phyloP scores from a whole-genome alignment of 805 yeast species.

The Ogataea kodamae region DNA sequence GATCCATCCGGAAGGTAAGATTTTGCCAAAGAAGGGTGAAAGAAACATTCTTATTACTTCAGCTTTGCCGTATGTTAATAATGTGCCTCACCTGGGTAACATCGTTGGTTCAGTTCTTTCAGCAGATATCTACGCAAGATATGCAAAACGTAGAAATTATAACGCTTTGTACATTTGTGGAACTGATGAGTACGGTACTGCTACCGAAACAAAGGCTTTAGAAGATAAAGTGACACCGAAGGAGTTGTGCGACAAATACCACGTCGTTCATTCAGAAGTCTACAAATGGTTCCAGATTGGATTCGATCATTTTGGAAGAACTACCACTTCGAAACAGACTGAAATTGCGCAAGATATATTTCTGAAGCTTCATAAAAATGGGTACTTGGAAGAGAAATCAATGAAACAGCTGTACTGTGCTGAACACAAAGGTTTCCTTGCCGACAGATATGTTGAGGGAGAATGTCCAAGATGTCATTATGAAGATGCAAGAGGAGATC shows the following conservation, averaged over 20 bases:
- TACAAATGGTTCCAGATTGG: conserved; percentile 97
- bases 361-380: conserved; percentile 68
- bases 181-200: conserved; percentile 99
- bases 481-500: conserved; percentile 99
- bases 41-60: conserved; percentile 88
- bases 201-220: conserved; percentile 96
- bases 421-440: conserved; percentile 83
- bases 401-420: conserved; percentile 91
- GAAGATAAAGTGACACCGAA: conserved; percentile 89
- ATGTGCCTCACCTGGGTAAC: conserved; percentile 98
- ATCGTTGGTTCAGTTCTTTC: conserved; percentile 91
- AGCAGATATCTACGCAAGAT: conserved; percentile 92
- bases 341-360: conserved; percentile 95
- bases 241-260: conserved; percentile 87
- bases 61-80: conserved; percentile 96
- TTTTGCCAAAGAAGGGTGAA: conserved; percentile 66
- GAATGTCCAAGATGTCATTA: conserved; percentile 92
- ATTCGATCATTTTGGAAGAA: conserved; percentile 94
- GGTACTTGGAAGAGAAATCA: conserved; percentile 77
- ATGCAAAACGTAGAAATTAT: conserved; percentile 82
- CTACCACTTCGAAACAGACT: conserved; percentile 89
- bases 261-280: conserved; percentile 79
- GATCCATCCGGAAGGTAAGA: conserved; percentile 30
- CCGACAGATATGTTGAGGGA: conserved; percentile 97
- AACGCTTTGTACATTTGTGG: conserved; percentile 89